These are phyloP conservation scores for Globisporangium cederbergense DNA, from an alignment of 352 stramenopile species.

Conservation along the genomic window DNA sequence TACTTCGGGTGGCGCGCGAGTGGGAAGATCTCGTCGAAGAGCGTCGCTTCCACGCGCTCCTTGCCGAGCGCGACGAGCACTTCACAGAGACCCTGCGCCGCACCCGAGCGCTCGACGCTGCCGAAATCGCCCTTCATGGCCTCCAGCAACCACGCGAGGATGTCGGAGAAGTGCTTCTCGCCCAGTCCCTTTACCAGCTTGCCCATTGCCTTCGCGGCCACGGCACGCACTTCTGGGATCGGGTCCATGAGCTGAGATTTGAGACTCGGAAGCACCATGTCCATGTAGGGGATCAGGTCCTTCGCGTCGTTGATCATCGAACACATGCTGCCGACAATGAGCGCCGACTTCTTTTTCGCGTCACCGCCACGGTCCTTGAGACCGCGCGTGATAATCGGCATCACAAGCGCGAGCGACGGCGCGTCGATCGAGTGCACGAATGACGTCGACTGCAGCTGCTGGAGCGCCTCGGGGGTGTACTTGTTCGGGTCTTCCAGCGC, in stretches of 20 bases:
- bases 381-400: slow-evolving; percentile 98
- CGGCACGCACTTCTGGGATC: slow-evolving; percentile 93
- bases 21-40: slow-evolving; percentile 94
- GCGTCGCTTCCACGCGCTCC: slow-evolving; percentile 67
- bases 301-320: slow-evolving; percentile 98
- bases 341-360: slow-evolving; percentile 97
- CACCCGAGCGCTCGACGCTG: slow-evolving; percentile 97
- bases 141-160: slow-evolving; percentile 97
- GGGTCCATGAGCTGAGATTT: slow-evolving; percentile 92
- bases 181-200: slow-evolving; percentile 95
- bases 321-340: slow-evolving; percentile 99
- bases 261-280: slow-evolving; percentile 95
- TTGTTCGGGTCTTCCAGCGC: slow-evolving; percentile 95
- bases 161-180: slow-evolving; percentile 93
- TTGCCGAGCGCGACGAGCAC: slow-evolving; percentile 86
- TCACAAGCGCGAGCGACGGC: slow-evolving; percentile 98
- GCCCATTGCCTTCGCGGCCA: slow-evolving; percentile 94
- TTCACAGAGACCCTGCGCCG: slow-evolving; percentile 97
- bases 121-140: slow-evolving; percentile 94
- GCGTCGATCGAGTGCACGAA: slow-evolving; percentile 99
- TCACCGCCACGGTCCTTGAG: slow-evolving; percentile 96
- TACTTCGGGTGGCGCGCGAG: slow-evolving; percentile 92
- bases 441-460: slow-evolving; percentile 96
- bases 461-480: slow-evolving; percentile 92
- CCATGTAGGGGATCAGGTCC: slow-evolving; percentile 98